Conservation (phyloP, 257 asterid species). For the Phtheirospermum japonicum region DNA sequence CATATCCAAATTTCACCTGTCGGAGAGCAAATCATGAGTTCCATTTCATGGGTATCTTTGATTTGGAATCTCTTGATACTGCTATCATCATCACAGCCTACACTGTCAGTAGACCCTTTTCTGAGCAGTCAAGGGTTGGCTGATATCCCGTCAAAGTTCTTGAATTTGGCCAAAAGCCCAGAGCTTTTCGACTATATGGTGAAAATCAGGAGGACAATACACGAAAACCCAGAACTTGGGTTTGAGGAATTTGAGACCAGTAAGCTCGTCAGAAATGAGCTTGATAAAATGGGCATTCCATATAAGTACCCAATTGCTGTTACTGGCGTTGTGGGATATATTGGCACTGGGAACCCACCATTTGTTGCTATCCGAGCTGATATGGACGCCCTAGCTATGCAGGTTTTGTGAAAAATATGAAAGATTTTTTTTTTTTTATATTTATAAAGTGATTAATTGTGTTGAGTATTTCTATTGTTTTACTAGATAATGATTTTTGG, state of each 20-base stretch:
- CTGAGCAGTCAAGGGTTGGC: slow-evolving; percentile 29
- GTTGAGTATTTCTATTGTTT: slow-evolving; percentile 6
- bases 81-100: slow-evolving; percentile 22
- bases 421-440: not conserved
- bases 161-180: slow-evolving; percentile 45
- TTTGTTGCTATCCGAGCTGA: slow-evolving; percentile 72
- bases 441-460: too few species aligned
- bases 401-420: slow-evolving; percentile 31
- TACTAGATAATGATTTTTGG: not conserved
- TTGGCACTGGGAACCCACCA: slow-evolving; percentile 65
- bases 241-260: slow-evolving; percentile 70
- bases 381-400: slow-evolving; percentile 68
- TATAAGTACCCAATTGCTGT: slow-evolving; percentile 56
- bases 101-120: slow-evolving; percentile 28
- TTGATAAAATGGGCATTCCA: slow-evolving; percentile 54
- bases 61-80: slow-evolving; percentile 26
- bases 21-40: slow-evolving; percentile 29
- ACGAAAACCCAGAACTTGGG: slow-evolving; percentile 69
- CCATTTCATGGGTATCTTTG: slow-evolving; percentile 29
- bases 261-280: slow-evolving; percentile 57
- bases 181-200: slow-evolving; percentile 57
- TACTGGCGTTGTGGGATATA: slow-evolving; percentile 60
- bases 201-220: slow-evolving; percentile 50
- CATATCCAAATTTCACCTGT: not conserved
- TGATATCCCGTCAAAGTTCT: slow-evolving; percentile 44